Base-by-base conservation (phyloP, 257 asterid species). In the Lantana camara region DNA sequence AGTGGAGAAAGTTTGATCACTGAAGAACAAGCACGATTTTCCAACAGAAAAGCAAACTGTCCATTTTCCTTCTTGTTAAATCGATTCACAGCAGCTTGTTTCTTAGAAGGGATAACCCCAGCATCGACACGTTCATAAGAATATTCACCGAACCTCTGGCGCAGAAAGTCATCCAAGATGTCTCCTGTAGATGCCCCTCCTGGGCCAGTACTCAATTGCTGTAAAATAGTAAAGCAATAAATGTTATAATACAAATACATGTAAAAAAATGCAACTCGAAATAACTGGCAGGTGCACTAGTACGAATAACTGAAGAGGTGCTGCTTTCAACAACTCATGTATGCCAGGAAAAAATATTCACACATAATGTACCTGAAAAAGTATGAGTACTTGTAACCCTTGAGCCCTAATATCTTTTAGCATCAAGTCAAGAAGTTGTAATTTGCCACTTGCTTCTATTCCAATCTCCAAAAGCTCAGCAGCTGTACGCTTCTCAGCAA, bases 381-480 rank as follows among this genome's bases (percentile, higher is more conserved):
- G 85, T 75, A 93, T 48, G 50, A 93, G 74, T 38, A 83, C 95
- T 73, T 70, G 79, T 65, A 80, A 78, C 37, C 84, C 86, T 47
- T 55, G 89, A 61, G 52, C 30, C 75, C 73, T 77, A 45, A 83
- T 72, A 79, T 85, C 95, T 13, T 79, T 29, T 12, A 93, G 97
- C 77, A 90, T 90, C 74, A 34, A 54, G 67, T 90, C 85, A 66
- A 93, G 91, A 73, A 85, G 82, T 58, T 79, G 85, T 46, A 93
- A 59, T 79, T 93, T 93, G 60, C 96, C 99, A 78, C 97, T 82
- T 56, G 92, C 90, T 80, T 80, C 78, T 71, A 88, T 81, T 32
- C 89, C 99, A 70, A 78, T 60, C 47, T 88, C 88, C 80, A 84
- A 73, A 47, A 75, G 44, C 65, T 81, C 90, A 12, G 67, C 49